Conservation (phyloP, 176 grass and related monocot genomes). For the Stipa capillata region DNA sequence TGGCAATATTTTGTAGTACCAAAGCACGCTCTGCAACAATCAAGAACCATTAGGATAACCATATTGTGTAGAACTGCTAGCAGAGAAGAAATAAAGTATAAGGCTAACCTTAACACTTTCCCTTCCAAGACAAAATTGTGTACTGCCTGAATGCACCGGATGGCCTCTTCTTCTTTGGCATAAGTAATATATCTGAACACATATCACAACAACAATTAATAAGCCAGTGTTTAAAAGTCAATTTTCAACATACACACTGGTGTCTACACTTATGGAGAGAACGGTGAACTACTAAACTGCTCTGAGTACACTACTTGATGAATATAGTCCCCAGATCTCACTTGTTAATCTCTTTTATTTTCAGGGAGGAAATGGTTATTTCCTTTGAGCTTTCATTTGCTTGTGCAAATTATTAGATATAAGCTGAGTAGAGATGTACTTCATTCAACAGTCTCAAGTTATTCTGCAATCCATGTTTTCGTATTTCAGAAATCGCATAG, state of each 20-base stretch:
- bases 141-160: constrained; percentile 93
- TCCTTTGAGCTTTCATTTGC: not conserved
- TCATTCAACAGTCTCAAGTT: not conserved
- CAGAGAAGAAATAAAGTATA: constrained; percentile 26
- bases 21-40: constrained; percentile 77
- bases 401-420: not conserved
- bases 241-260: not conserved
- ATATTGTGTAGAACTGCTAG: not conserved
- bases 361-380: not conserved
- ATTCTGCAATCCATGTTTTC: not conserved
- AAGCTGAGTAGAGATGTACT: not conserved
- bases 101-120: constrained; percentile 73
- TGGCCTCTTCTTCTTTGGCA: constrained; percentile 92
- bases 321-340: not conserved
- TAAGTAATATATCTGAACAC: constrained; percentile 91
- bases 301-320: too few relatives aligned
- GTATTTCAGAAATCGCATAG: not conserved
- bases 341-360: not conserved
- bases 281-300: too few relatives aligned
- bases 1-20: constrained; percentile 99
- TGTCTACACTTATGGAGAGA: not conserved
- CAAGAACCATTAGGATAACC: constrained; percentile 9
- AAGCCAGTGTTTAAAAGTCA: not conserved
- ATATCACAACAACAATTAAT: constrained; percentile 5
- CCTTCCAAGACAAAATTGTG: constrained; percentile 98